A percentile compares a stretch with the other conserved stretches of the same genome.
These are phyloP conservation scores for Jamesozyma spencerorum DNA, from an alignment of 805 yeast species.

Conservation along the genomic window DNA sequence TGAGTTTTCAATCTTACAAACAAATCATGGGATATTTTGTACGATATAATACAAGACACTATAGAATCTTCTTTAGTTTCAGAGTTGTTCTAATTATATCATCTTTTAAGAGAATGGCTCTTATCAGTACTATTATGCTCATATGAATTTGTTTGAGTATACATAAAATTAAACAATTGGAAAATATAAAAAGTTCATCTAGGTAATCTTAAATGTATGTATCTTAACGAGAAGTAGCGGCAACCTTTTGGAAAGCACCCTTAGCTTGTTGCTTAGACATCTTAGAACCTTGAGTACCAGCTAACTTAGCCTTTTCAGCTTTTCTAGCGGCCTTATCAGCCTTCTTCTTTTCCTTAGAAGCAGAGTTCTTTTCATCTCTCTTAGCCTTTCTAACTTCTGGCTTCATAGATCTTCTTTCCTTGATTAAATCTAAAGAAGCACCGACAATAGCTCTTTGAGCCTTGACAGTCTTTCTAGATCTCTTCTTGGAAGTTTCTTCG, in stretches of 20 bases:
- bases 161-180: conserved; percentile 6
- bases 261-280: conserved; percentile 93
- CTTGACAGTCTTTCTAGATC: conserved; percentile 95
- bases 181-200: conserved; percentile 3
- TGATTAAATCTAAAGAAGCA: conserved; percentile 96
- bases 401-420: conserved; percentile 91
- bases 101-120: neutral
- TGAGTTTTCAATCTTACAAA: neutral
- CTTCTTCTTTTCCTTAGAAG: conserved; percentile 84
- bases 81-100: neutral
- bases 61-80: neutral
- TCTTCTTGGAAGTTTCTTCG: conserved; percentile 96
- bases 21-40: no score
- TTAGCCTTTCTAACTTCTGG: conserved; percentile 98
- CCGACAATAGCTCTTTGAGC: conserved; percentile 99
- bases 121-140: neutral
- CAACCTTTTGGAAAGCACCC: conserved; percentile 97
- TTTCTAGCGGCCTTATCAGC: conserved; percentile 89
- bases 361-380: conserved; percentile 80
- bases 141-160: conserved; percentile 1
- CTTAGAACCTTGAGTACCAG: conserved; percentile 67
- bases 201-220: conserved; percentile 5
- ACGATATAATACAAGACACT: no score
- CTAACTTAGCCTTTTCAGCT: conserved; percentile 80
- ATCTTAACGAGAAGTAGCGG: conserved; percentile 89